phyloP scores from a whole-genome alignment of 2,329 filamentous ascomycete genomes.

The Colletotrichum camelliae region DNA sequence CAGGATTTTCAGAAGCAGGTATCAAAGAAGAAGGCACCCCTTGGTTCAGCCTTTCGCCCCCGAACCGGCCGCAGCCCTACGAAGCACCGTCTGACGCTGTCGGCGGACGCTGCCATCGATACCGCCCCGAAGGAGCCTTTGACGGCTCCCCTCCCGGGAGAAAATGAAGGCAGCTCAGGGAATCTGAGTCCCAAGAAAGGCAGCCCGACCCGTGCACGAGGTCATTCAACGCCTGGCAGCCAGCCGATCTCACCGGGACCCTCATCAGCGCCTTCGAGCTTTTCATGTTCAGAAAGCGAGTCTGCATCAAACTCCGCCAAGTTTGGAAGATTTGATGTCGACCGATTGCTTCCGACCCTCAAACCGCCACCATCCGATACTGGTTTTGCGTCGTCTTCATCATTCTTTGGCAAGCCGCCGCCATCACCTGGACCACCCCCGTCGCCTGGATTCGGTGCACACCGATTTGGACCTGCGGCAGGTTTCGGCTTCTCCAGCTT shows the following conservation, averaged over 20 bases:
- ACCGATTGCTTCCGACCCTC: constrained; percentile 37
- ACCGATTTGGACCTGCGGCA: constrained; percentile 41
- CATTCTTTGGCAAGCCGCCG: constrained; percentile 41
- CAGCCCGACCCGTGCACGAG: constrained; percentile 52
- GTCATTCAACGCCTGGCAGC: constrained; percentile 57
- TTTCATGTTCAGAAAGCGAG: constrained; percentile 62
- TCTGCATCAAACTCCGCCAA: constrained; percentile 44
- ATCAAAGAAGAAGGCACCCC: constrained; percentile 51
- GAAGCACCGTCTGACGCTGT: constrained; percentile 66
- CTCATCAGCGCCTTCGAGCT: constrained; percentile 69
- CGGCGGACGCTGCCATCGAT: constrained; percentile 60
- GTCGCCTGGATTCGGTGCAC: constrained; percentile 48
- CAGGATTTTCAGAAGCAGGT: constrained; percentile 79
- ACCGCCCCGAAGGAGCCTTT: constrained; percentile 59
- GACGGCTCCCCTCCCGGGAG: constrained; percentile 61
- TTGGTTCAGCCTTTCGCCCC: constrained; percentile 52
- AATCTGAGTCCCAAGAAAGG: constrained; percentile 43
- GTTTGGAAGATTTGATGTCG: constrained; percentile 45
- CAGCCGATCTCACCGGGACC: constrained; percentile 65
- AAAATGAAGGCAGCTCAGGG: constrained; percentile 51
- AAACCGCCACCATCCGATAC: constrained; percentile 38
- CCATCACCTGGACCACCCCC: constrained; percentile 52
- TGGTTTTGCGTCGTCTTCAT: constrained; percentile 29
- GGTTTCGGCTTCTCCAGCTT: constrained; percentile 50
- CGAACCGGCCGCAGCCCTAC: constrained; percentile 60